Percentiles rank a stretch among this genome's conserved stretches.
These are phyloP conservation scores for Lactarius tabidus DNA, from an alignment of 768 basidiomycete species.

Conservation along the genomic window DNA sequence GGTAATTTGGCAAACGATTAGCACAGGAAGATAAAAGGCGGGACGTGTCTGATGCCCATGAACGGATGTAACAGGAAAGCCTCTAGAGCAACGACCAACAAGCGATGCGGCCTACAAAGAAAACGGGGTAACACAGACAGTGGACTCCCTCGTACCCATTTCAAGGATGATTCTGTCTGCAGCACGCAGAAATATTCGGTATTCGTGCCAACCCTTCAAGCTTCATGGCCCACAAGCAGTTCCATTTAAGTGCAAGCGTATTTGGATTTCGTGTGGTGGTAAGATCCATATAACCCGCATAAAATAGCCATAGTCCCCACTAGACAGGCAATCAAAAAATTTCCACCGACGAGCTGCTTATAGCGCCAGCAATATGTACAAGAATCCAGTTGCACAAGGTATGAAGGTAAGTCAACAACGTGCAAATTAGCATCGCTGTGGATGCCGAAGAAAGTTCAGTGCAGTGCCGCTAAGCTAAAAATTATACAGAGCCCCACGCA, in stretches of 20 bases:
- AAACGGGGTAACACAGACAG: neutral
- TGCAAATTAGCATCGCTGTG: neutral
- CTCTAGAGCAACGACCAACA: neutral
- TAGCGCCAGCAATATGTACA: neutral
- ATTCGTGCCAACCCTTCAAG: too few relatives aligned
- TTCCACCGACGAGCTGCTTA: neutral
- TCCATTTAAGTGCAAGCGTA: neutral
- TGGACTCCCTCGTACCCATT: neutral
- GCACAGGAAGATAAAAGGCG: neutral
- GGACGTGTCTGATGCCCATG: neutral
- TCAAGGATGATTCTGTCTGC: neutral
- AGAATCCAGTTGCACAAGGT: neutral
- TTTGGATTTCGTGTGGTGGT: neutral
- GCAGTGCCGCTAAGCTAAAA: constrained; percentile 15
- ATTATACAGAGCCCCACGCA: constrained; percentile 14
- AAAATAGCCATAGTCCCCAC: neutral
- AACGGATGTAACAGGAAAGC: neutral
- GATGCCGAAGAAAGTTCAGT: neutral
- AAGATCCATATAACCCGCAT: neutral
- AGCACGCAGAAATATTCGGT: too few relatives aligned
- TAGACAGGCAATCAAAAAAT: neutral
- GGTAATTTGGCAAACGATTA: neutral
- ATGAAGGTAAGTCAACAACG: neutral
- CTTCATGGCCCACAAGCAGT: too few relatives aligned
- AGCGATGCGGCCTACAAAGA: neutral